Evolutionary conservation across 225 moss, liverwort and hornwort genomes (phyloP), one percentile per base, ranked within the genome.

Genomic region (Marchantia paleacea): DNA sequence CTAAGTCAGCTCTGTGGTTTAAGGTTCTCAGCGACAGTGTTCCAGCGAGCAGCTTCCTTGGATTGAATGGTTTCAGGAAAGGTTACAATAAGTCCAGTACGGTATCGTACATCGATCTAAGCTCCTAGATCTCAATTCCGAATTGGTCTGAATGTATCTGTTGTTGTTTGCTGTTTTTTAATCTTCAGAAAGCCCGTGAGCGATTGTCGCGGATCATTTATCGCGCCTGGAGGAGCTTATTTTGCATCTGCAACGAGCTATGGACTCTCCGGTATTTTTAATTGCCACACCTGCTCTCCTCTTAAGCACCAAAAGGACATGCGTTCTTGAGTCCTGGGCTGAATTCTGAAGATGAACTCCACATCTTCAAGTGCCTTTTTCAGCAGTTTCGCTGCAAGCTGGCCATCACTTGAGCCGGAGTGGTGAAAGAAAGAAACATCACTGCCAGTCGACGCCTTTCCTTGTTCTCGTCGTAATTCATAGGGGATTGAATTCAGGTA

Each of bases 241-340:
- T 15, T 9, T 25, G 25, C 66, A 26, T 31, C 39, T 68, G 68
- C 31, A 3, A 68, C 68, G 68, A 68, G 68, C 48, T 70, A 70
- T 70, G 69, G 69, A 70, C 48, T 70, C 69, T 20, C 69, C 66
- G 66, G 66, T 66, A 66, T n/a, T n/a, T n/a, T n/a, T n/a, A 8
- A 12, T 28, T 12, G 10, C 19, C 28, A 28, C 28, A 0, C 29
- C 66, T 29, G 11, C n/a, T 66, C n/a, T 29, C 66, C 11, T 4
- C 66, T 29, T 12, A 2, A 29, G 10, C 8, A 66, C 28, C 1
- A 1, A 29, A 12, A 29, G 12, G 28, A 12, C 25, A 3, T 13
- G 28, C 26, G 25, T 29, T 66, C 25, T 9, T 66, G 29, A 28
- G 26, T 66, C 66, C 66, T 66, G 28, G 66, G 13, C 12, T 29